Evolutionary conservation across 768 basidiomycete genomes (phyloP), one percentile per base, ranked within the genome.

Genomic region (Lanmaoa pseudosensibilis): DNA sequence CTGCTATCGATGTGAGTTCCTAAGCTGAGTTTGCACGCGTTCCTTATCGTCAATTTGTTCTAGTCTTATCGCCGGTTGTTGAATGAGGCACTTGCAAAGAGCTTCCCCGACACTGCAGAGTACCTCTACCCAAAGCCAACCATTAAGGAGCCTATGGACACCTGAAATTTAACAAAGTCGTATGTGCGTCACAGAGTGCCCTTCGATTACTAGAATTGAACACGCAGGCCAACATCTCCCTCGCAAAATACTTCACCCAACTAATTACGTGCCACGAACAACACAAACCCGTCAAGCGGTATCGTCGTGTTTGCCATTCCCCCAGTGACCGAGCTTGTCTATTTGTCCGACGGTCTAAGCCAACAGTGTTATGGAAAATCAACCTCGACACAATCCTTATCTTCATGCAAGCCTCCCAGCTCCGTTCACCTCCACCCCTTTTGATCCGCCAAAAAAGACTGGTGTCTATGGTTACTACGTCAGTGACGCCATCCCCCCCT

Each of bases 31-130:
- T 41, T 33, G 18, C 52, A 45, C 33, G 1, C 21, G 15, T 33
- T 12, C 32, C 54, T 53, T 52, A 57, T 59, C 59, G 1, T 46
- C 47, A 25, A 27, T 40, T 50, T 50, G 7, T 43, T 19, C 49
- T 54, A 92, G 90, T 85, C 88, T 21, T 93, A 92, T 70, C 81
- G 83, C 54, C 78, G 71, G 48, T 73, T 81, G 58, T 75, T 92
- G 57, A 79, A 89, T 57, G 88, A 88, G 59, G 89, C 88, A 0
- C 76, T 93, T 25, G 76, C 74, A 39, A 84, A 87, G 64, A 85
- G 77, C 61, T 93, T 90, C 67, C 88, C 90, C 0, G 88, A 89
- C 44, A 70, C 70, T 16, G 59, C 60, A 41, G 62, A 66, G 41
- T 50, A 70, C 54, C 63, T 72, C 48, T 38, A 62, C 43, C 62